phyloP scores from a whole-genome alignment of 1,284 basidiomycete genomes.

The Naganishia cerealis region DNA sequence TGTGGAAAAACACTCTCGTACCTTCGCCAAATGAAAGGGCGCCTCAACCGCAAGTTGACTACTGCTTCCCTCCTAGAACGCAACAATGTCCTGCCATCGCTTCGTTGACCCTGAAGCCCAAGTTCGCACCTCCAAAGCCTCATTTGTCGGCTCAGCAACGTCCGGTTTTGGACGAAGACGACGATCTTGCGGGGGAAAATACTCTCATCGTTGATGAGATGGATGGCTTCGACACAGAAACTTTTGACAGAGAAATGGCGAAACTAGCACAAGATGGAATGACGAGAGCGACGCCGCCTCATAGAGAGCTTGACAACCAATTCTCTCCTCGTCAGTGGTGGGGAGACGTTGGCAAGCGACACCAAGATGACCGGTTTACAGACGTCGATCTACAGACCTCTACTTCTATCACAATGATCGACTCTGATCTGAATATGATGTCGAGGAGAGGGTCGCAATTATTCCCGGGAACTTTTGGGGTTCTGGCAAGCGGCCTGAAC shows the following conservation, averaged over 20 bases:
- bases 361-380: background rate
- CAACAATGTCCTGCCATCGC: background rate
- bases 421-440: background rate
- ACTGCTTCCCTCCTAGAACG: background rate
- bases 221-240: background rate
- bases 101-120: background rate
- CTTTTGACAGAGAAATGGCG: background rate
- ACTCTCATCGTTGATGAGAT: constrained; percentile 3
- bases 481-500: background rate
- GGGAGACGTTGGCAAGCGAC: background rate
- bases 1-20: background rate
- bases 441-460: background rate
- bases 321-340: constrained; percentile 8
- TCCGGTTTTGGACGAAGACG: no score
- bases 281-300: background rate
- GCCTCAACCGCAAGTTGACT: background rate
- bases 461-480: background rate
- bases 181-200: background rate
- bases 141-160: background rate
- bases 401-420: constrained; percentile 5
- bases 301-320: background rate
- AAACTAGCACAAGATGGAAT: background rate
- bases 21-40: background rate
- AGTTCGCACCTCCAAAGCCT: background rate
- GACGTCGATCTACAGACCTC: background rate